phyloP scores from a whole-genome alignment of 768 basidiomycete genomes.

The Psilocybe azurescens region DNA sequence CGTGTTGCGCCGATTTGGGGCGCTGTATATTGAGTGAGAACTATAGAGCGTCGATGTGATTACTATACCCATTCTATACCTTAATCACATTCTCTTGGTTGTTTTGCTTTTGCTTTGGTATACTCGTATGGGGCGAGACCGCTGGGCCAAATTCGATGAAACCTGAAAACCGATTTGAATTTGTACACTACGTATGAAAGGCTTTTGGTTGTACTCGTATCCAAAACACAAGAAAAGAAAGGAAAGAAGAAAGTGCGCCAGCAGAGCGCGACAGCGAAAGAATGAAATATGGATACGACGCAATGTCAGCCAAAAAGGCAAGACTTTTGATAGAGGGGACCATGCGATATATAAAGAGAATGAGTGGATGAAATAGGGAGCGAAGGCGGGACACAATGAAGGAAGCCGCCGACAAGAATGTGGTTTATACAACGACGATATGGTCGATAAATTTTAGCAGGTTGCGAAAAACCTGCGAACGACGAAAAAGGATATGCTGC shows the following conservation, averaged over 20 bases:
- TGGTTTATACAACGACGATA: neutral
- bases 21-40: slow-evolving; percentile 25
- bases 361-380: neutral
- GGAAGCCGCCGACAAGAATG: neutral
- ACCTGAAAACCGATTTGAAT: slow-evolving; percentile 4
- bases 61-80: neutral
- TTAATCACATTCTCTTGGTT: neutral
- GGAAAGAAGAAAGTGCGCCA: neutral
- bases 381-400: neutral
- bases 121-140: too few species aligned
- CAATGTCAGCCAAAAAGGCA: neutral
- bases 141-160: neutral
- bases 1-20: slow-evolving; percentile 37
- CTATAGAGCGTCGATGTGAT: neutral
- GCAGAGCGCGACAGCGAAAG: neutral
- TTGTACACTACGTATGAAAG: slow-evolving; percentile 11
- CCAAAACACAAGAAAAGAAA: neutral
- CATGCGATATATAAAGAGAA: too few species aligned
- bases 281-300: neutral
- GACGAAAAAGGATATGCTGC: slow-evolving; percentile 23
- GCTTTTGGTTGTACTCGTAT: neutral
- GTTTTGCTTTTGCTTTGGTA: too few species aligned
- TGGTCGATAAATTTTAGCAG: neutral
- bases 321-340: neutral
- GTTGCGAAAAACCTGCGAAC: slow-evolving; percentile 1